A percentile compares a stretch with the other conserved stretches of the same genome.
These are phyloP conservation scores for Puccinia hordei DNA, from an alignment of 1,284 basidiomycete genomes.

Conservation along the genomic window DNA sequence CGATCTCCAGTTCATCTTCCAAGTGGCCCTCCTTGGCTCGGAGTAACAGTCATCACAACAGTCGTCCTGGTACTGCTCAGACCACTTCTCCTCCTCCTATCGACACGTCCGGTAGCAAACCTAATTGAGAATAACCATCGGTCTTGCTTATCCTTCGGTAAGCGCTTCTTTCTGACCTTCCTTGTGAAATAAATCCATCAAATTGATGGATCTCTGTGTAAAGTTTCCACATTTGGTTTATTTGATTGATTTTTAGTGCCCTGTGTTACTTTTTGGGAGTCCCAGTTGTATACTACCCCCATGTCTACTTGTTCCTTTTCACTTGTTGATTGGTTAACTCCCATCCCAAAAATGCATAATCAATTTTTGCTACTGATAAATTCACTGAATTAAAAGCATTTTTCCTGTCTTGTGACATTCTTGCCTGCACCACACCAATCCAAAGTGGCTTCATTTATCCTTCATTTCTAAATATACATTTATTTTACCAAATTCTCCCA, in stretches of 20 bases:
- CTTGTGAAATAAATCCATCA: not conserved
- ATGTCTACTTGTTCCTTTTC: not conserved
- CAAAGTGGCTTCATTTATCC: no score
- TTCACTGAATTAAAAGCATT: no score
- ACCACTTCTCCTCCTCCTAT: constrained; percentile 4
- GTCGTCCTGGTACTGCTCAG: not conserved
- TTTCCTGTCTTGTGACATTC: no score
- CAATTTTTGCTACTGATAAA: no score
- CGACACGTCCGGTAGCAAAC: not conserved
- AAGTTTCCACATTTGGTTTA: not conserved
- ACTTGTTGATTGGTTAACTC: not conserved
- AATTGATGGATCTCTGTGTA: not conserved
- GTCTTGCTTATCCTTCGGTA: not conserved
- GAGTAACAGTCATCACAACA: constrained; percentile 19
- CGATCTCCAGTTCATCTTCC: constrained; percentile 27
- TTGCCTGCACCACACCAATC: no score
- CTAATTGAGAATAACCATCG: not conserved
- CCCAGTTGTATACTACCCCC: not conserved
- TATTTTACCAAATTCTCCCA: no score
- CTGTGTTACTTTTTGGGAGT: not conserved
- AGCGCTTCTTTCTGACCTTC: not conserved
- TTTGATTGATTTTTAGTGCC: constrained; percentile 8
- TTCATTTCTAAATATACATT: no score
- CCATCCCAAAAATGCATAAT: not conserved
- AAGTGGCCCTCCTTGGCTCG: constrained; percentile 33